Percentiles rank a stretch among this genome's conserved stretches.
Evolutionary conservation across 139 green algal species (phyloP).

Genomic region (Volvox africanus): DNA sequence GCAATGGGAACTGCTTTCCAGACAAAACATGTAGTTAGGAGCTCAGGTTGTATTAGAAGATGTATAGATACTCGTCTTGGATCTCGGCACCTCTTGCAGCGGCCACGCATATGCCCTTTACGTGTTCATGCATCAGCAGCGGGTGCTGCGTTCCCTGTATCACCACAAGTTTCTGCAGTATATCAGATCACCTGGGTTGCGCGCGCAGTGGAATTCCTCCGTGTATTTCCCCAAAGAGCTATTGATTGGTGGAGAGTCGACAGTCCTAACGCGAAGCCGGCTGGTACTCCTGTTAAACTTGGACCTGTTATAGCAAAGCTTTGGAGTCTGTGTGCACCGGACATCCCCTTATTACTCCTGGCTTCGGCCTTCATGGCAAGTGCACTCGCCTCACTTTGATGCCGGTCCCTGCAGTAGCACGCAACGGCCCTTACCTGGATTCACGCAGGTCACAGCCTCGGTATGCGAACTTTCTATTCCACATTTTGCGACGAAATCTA

Average conservation of each 20-base stretch:
- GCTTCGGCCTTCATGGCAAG: conserved; percentile 46
- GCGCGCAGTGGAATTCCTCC: background rate
- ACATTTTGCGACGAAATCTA: conserved; percentile 77
- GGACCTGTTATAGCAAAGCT: conserved; percentile 24
- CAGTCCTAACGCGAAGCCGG: background rate
- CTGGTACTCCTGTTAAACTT: background rate
- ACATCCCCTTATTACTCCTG: background rate
- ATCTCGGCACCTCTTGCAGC: background rate
- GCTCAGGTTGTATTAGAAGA: background rate
- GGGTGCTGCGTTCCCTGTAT: background rate
- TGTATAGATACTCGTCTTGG: background rate
- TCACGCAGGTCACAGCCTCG: conserved; percentile 54
- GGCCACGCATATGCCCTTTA: background rate
- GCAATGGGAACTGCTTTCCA: background rate
- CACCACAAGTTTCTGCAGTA: no score
- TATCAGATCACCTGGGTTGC: background rate
- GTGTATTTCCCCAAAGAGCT: background rate
- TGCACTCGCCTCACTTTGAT: background rate
- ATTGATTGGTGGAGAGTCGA: conserved; percentile 39
- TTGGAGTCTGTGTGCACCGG: background rate
- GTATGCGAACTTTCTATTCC: conserved; percentile 83
- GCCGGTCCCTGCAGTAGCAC: background rate
- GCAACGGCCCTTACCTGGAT: background rate
- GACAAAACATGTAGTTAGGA: background rate
- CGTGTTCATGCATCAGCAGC: conserved; percentile 2